These are phyloP conservation scores for Globisporangium middletonii DNA, from an alignment of 352 stramenopile species.

Conservation along the genomic window DNA sequence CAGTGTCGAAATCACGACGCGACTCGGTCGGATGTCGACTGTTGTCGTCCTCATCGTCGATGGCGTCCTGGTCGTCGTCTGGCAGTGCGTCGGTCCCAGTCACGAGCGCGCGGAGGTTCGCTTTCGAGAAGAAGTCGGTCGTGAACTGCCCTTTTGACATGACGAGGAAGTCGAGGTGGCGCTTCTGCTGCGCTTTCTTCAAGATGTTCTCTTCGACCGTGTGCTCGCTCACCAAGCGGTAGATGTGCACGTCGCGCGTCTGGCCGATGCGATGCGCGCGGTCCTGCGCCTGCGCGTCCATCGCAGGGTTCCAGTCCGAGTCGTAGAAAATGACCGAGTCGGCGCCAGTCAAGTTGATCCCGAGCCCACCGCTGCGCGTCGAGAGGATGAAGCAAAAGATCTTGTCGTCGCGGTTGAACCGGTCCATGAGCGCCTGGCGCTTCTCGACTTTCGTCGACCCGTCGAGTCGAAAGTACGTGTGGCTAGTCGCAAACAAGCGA, in stretches of 20 bases:
- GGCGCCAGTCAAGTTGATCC: slow-evolving; percentile 98
- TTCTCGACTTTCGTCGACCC: slow-evolving; percentile 95
- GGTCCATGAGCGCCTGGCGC: slow-evolving; percentile 96
- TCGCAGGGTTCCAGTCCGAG: slow-evolving; percentile 92
- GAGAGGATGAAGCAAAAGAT: slow-evolving; percentile 99
- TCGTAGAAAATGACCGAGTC: slow-evolving; percentile 94
- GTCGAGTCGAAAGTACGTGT: slow-evolving; percentile 98
- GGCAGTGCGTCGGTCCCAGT: slow-evolving; percentile 28
- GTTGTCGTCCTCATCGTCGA: slow-evolving; percentile 14
- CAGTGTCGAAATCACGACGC: not conserved
- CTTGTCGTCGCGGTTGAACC: slow-evolving; percentile 96
- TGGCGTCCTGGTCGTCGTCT: slow-evolving; percentile 19
- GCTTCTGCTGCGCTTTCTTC: slow-evolving; percentile 97
- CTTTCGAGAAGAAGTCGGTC: slow-evolving; percentile 81
- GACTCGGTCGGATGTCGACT: not conserved
- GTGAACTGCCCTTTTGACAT: slow-evolving; percentile 75
- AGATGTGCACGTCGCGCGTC: slow-evolving; percentile 98
- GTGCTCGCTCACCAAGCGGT: slow-evolving; percentile 95
- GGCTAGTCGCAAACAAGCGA: slow-evolving; percentile 11
- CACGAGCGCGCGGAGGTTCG: slow-evolving; percentile 89
- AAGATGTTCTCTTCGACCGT: slow-evolving; percentile 99
- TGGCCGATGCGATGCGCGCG: slow-evolving; percentile 97
- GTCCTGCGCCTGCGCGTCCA: slow-evolving; percentile 95
- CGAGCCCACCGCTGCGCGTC: slow-evolving; percentile 95
- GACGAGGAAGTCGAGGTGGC: slow-evolving; percentile 94